Evolutionary conservation across 1,284 basidiomycete genomes (phyloP).

Genomic region (Fomitopsis betulina): DNA sequence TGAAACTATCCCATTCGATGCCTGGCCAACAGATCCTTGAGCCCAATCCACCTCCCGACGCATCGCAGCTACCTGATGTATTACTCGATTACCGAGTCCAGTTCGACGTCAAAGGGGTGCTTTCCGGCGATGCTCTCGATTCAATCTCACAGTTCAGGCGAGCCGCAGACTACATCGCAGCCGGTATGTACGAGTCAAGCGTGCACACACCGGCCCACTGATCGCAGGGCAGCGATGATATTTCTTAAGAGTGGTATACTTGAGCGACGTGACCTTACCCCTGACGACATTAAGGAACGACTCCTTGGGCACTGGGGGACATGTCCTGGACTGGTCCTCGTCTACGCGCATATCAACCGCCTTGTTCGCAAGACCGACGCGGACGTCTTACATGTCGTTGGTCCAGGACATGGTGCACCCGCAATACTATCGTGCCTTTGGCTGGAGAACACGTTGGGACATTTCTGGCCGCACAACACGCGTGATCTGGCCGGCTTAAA

Average conservation of each 20-base stretch:
- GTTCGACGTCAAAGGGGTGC: slow-evolving; percentile 37
- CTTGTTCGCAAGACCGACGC: slow-evolving; percentile 61
- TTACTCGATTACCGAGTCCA: slow-evolving; percentile 42
- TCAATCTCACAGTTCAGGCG: slow-evolving; percentile 50
- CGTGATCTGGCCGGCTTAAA: slow-evolving; percentile 61
- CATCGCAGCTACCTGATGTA: slow-evolving; percentile 51
- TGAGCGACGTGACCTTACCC: slow-evolving; percentile 52
- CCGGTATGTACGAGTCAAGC: slow-evolving; percentile 35
- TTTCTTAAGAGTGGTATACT: slow-evolving; percentile 77
- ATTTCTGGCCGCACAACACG: slow-evolving; percentile 71
- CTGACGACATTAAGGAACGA: slow-evolving; percentile 73
- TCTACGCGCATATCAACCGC: slow-evolving; percentile 79
- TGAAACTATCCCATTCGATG: slow-evolving; percentile 32
- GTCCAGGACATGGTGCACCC: slow-evolving; percentile 81
- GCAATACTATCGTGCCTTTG: slow-evolving; percentile 77
- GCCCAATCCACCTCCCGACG: slow-evolving; percentile 60
- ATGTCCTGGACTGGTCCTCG: slow-evolving; percentile 72
- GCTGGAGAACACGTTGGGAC: slow-evolving; percentile 74
- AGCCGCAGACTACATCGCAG: slow-evolving; percentile 62
- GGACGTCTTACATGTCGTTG: slow-evolving; percentile 68
- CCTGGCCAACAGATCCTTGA: slow-evolving; percentile 50
- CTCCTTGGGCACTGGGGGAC: slow-evolving; percentile 79
- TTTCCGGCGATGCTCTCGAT: slow-evolving; percentile 44
- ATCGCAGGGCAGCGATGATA: slow-evolving; percentile 58
- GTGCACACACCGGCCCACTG: not conserved